Evolutionary conservation across 345 rosid genomes (phyloP).

Genomic region (Populus alba): DNA sequence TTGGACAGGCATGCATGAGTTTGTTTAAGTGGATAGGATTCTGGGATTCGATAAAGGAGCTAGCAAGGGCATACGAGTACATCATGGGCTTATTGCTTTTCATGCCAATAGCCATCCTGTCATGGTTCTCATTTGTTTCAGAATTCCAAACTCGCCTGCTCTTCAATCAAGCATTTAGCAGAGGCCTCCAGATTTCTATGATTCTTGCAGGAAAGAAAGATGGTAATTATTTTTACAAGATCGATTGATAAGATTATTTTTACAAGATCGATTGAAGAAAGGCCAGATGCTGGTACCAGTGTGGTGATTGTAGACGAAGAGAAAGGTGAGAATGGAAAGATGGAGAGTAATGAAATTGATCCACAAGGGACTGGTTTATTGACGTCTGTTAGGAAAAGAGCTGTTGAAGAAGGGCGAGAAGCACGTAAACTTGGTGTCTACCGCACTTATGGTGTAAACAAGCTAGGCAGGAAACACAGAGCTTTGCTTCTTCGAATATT

Average conservation of each 20-base stretch:
- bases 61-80: constrained; percentile 83
- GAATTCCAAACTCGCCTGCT: constrained; percentile 87
- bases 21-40: constrained; percentile 47
- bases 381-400: constrained; percentile 44
- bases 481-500: constrained; percentile 45
- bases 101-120: constrained; percentile 64
- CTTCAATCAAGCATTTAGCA: constrained; percentile 93
- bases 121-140: constrained; percentile 86
- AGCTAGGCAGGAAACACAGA: constrained; percentile 40
- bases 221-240: background rate
- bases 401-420: constrained; percentile 48
- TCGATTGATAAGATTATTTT: too few relatives aligned
- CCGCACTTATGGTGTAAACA: constrained; percentile 28
- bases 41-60: constrained; percentile 88
- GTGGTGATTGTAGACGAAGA: constrained; percentile 1
- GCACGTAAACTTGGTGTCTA: constrained; percentile 43
- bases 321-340: constrained; percentile 27
- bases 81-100: constrained; percentile 71
- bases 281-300: constrained; percentile 10
- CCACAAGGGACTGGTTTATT: constrained; percentile 32
- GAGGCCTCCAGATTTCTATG: constrained; percentile 93
- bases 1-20: constrained; percentile 66
- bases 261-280: too few relatives aligned
- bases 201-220: constrained; percentile 57
- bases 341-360: constrained; percentile 9